Percentiles rank a stretch among this genome's conserved stretches.
phyloP scores from a whole-genome alignment of 2,329 filamentous ascomycete genomes.

The Triangularia setosa region DNA sequence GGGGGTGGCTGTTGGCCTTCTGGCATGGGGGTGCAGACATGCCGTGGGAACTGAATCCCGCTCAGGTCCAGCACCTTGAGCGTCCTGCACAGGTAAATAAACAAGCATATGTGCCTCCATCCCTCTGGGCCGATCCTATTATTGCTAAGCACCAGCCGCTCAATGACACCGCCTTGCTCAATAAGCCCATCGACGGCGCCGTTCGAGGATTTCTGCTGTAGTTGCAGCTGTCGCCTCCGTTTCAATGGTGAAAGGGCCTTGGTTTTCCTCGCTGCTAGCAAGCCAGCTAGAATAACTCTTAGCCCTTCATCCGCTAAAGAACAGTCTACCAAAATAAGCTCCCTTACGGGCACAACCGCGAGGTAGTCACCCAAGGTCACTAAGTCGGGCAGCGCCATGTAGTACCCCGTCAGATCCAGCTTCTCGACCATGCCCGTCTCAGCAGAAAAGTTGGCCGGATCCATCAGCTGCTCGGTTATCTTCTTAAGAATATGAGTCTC shows the following conservation, averaged over 20 bases:
- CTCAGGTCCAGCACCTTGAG: conserved; percentile 84
- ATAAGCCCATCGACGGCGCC: conserved; percentile 36
- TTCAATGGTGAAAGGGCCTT: conserved; percentile 35
- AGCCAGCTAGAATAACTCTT: conserved; percentile 77
- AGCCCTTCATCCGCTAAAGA: conserved; percentile 83
- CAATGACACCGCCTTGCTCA: conserved; percentile 68
- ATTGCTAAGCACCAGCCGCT: conserved; percentile 84
- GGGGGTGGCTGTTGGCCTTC: conserved; percentile 11
- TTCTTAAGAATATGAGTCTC: conserved; percentile 91
- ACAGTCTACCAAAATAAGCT: conserved; percentile 81
- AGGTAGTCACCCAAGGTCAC: conserved; percentile 89
- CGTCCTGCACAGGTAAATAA: conserved; percentile 84
- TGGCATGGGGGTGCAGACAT: conserved; percentile 10
- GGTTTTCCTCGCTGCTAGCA: conserved; percentile 73
- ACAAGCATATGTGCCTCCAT: conserved; percentile 87
- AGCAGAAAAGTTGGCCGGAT: conserved; percentile 60
- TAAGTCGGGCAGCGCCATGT: conserved; percentile 77
- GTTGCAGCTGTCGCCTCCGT: neutral
- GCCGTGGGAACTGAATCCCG: conserved; percentile 69
- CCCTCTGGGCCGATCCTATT: conserved; percentile 85
- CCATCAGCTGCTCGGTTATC: conserved; percentile 81
- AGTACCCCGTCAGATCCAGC: conserved; percentile 80
- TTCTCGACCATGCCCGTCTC: conserved; percentile 74
- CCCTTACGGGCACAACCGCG: conserved; percentile 85
- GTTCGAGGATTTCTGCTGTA: conserved; percentile 41